Base-by-base conservation (phyloP, 371 early-diverging fungal species). In the Funneliformis caledonium region DNA sequence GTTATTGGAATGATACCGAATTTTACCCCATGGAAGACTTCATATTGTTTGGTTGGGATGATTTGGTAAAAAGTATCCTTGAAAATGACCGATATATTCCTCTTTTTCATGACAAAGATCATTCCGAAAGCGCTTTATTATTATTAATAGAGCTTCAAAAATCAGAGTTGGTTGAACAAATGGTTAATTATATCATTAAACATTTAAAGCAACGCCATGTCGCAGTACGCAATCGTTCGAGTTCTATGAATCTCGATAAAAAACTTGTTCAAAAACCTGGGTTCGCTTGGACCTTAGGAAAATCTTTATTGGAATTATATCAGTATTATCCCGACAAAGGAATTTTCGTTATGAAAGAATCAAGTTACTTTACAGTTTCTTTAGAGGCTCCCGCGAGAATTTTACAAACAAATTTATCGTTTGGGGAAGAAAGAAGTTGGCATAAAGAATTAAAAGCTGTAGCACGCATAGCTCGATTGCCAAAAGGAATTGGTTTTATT, bases 321-420 rank as follows among this genome's bases (percentile, higher is more conserved):
- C 16, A 45, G 22, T 42, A 22, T 56, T 75, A 75, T 19, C 75
- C 75, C 5, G 75, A 75, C 22, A 60, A 60, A 43, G 75, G 60
- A 5, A 4, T 33, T 9, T 33, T 59, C 22, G 16, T 75, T 16
- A 60, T 75, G 75, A 61, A 59, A 59, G 61, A 75, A 45, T 61
- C 42, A n/a, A 60, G 60, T 60, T 75, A 75, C 26, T 59, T 75
- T 56, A 56, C 75, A 75, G 47, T 47, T 70, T 70, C 70, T 11
- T 70, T 70, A 6, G 70, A 70, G 19, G 45, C 70, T 11, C 70
- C 70, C 16, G 12, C 10, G 11, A 42, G 70, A 70, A 70, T 70
- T 70, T 45, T 70, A 48, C 42, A 45, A 45, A 70, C 70, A n/a
- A 47, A 26, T 42, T 70, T 70, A 48, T 45, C 75, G 31, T 60